A percentile compares a stretch with the other conserved stretches of the same genome.
These are phyloP conservation scores for Acmispon strigosus DNA, from an alignment of 306 rosid genomes.

Conservation along the genomic window DNA sequence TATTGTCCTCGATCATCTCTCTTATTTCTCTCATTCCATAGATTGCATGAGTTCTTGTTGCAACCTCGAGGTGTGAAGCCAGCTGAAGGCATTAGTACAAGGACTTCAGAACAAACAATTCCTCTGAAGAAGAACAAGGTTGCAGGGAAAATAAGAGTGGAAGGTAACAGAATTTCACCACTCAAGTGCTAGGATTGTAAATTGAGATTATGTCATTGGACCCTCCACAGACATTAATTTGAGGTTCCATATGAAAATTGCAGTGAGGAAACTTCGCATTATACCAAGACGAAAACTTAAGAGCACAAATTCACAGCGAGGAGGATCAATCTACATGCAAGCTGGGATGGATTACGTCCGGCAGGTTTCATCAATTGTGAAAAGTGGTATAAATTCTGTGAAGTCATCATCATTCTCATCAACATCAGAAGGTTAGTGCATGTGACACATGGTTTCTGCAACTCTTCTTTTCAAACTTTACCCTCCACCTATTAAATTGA, in stretches of 20 bases:
- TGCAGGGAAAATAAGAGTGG: constrained; percentile 87
- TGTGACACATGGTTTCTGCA: constrained; percentile 2
- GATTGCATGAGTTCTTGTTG: constrained; percentile 76
- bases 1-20: constrained; percentile 2
- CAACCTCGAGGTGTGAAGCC: constrained; percentile 63
- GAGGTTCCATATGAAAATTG: constrained; percentile 22
- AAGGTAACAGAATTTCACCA: constrained; percentile 45
- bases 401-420: constrained; percentile 43
- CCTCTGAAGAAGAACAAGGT: constrained; percentile 57
- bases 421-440: constrained; percentile 60
- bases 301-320: constrained; percentile 55
- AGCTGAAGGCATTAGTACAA: constrained; percentile 39
- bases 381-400: constrained; percentile 64
- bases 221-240: background rate
- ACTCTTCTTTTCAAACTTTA: background rate
- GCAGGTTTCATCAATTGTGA: constrained; percentile 66
- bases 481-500: background rate
- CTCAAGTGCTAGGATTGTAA: background rate
- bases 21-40: constrained; percentile 17
- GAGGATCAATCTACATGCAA: constrained; percentile 70
- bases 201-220: background rate
- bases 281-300: constrained; percentile 72
- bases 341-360: constrained; percentile 74
- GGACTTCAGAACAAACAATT: constrained; percentile 55
- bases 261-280: constrained; percentile 80